These are phyloP conservation scores for Lachnellula subtilissima DNA, from an alignment of 2,329 filamentous ascomycete species.

Conservation along the genomic window DNA sequence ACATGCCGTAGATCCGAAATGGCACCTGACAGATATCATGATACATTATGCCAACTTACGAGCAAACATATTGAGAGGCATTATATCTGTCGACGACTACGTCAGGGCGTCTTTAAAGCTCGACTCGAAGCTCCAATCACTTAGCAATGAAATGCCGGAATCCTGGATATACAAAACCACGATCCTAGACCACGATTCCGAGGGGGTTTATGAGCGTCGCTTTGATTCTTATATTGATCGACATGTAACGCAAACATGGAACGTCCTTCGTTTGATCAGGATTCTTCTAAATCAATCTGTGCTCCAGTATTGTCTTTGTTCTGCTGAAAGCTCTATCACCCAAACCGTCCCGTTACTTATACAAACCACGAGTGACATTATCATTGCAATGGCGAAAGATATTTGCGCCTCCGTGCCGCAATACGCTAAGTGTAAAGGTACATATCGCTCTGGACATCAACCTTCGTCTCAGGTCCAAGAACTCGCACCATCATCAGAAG, in stretches of 20 bases:
- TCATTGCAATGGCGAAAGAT: background rate
- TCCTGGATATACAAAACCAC: background rate
- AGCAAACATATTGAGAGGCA: background rate
- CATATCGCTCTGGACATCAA: too few relatives aligned
- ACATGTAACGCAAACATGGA: background rate
- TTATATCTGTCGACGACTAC: background rate
- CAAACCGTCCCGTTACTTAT: background rate
- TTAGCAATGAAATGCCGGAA: background rate
- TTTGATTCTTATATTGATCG: background rate
- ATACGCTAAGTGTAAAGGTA: background rate
- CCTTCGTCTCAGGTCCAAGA: background rate
- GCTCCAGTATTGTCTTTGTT: background rate
- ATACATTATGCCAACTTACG: background rate
- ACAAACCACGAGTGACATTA: background rate
- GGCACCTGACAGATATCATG: background rate
- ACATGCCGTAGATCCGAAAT: background rate
- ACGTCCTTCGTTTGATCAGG: background rate
- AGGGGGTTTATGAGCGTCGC: background rate
- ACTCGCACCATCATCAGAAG: background rate
- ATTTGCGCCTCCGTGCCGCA: conserved; percentile 1
- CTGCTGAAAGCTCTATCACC: background rate
- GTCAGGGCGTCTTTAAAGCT: background rate
- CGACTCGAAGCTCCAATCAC: background rate
- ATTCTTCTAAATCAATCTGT: background rate
- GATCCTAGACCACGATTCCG: background rate